A percentile compares a stretch with the other conserved stretches of the same genome.
phyloP scores from a whole-genome alignment of 441 rosid genomes.

The Gossypium gossypioides region DNA sequence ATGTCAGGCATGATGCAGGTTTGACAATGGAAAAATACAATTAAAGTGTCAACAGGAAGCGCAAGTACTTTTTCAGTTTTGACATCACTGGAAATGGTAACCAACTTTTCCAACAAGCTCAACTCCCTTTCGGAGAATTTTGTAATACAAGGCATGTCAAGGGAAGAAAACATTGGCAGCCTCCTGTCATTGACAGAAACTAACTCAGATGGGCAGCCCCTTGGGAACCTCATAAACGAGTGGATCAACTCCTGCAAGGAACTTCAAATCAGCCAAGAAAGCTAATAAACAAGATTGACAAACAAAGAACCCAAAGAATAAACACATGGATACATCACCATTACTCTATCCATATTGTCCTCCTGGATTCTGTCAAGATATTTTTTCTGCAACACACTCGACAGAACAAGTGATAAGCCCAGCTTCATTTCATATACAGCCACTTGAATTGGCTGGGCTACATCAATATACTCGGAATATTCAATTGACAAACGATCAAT shows the following conservation, averaged over 20 bases:
- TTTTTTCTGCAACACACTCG: conserved; percentile 37
- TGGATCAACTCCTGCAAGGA: conserved; percentile 58
- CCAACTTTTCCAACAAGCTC: conserved; percentile 55
- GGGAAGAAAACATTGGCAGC: conserved; percentile 29
- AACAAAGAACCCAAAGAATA: background rate
- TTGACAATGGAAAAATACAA: background rate
- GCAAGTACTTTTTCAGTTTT: conserved; percentile 39
- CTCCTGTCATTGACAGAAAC: conserved; percentile 22
- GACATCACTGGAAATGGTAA: conserved; percentile 35
- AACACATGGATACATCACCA: conserved; percentile 35
- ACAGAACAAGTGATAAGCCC: conserved; percentile 61
- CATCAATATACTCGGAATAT: conserved; percentile 59
- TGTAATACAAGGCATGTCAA: conserved; percentile 29
- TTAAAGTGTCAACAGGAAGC: background rate
- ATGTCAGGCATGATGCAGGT: background rate
- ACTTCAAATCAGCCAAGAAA: conserved; percentile 19
- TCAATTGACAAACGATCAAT: conserved; percentile 53
- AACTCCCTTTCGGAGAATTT: conserved; percentile 36
- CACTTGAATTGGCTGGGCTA: conserved; percentile 87
- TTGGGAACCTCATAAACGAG: conserved; percentile 78
- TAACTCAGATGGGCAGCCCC: conserved; percentile 29
- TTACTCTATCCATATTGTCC: conserved; percentile 41
- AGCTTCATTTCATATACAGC: conserved; percentile 86
- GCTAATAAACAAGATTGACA: background rate
- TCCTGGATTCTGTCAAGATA: conserved; percentile 31